These are phyloP conservation scores for Neurospora sp. DNA, from an alignment of 495 filamentous ascomycete species.

Conservation along the genomic window DNA sequence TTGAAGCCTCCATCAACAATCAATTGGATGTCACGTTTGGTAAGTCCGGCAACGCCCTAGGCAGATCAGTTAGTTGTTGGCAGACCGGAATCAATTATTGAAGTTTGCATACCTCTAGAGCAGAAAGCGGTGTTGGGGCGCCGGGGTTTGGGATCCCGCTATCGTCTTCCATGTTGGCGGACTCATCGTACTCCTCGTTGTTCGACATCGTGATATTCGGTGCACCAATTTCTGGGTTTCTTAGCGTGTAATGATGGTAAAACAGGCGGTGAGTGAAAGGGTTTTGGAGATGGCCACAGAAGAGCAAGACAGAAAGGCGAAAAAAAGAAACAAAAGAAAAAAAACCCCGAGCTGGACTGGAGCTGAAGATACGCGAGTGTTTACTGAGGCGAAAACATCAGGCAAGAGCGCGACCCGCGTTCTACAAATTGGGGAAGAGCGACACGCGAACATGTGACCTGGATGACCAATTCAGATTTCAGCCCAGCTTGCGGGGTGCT, in stretches of 20 bases:
- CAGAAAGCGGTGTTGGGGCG: slow-evolving; percentile 81
- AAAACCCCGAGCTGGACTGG: not conserved
- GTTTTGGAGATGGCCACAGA: not conserved
- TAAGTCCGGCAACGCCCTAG: slow-evolving; percentile 73
- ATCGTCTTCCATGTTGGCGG: slow-evolving; percentile 30
- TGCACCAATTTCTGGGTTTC: not conserved
- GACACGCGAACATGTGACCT: slow-evolving; percentile 21
- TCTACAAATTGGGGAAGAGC: not conserved
- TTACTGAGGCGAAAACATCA: slow-evolving; percentile 11
- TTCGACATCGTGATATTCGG: slow-evolving; percentile 16
- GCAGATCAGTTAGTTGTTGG: not conserved
- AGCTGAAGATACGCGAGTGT: slow-evolving; percentile 3
- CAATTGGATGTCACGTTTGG: slow-evolving; percentile 87
- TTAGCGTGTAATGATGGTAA: not conserved
- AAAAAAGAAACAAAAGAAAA: not conserved
- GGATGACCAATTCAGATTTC: not conserved
- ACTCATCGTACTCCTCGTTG: slow-evolving; percentile 33
- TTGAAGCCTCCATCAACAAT: slow-evolving; percentile 87
- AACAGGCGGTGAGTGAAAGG: not conserved
- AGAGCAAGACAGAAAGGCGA: not conserved
- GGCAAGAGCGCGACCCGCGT: slow-evolving; percentile 14
- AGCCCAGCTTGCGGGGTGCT: not conserved
- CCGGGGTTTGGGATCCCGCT: slow-evolving; percentile 64
- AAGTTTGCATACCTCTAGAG: slow-evolving; percentile 61
- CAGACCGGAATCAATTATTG: not conserved